phyloP scores from a whole-genome alignment of 2,329 filamentous ascomycete genomes.

The Aureobasidium mangrovei region DNA sequence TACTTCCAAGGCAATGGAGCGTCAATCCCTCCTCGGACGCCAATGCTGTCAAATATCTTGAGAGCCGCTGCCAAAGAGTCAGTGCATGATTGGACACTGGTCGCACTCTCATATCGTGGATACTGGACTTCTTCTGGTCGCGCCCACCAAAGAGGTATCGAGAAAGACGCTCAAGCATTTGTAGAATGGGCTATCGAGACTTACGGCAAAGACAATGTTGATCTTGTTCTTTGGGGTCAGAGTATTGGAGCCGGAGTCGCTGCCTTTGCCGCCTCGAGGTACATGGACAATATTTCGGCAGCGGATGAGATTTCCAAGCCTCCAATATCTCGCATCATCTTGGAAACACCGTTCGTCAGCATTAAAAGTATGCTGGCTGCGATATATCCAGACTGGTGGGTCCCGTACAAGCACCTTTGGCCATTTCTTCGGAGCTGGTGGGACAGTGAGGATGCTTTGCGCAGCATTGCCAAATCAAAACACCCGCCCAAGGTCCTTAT shows the following conservation, averaged over 20 bases:
- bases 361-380: constrained; percentile 61
- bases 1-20: constrained; percentile 43
- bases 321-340: constrained; percentile 44
- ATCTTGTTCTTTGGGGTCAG: constrained; percentile 64
- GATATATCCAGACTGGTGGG: constrained; percentile 69
- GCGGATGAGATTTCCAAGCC: constrained; percentile 8
- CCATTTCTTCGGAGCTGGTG: constrained; percentile 60
- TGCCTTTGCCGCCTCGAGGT: constrained; percentile 47
- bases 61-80: constrained; percentile 19
- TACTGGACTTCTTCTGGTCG: constrained; percentile 71
- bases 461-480: constrained; percentile 26
- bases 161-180: constrained; percentile 57
- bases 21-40: constrained; percentile 40
- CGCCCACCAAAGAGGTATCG: constrained; percentile 61
- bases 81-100: constrained; percentile 29
- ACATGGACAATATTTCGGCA: constrained; percentile 30
- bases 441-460: constrained; percentile 38
- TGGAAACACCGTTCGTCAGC: constrained; percentile 70
- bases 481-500: constrained; percentile 36
- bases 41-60: constrained; percentile 39
- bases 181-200: constrained; percentile 50
- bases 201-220: constrained; percentile 23
- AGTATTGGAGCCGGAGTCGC: constrained; percentile 67
- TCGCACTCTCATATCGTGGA: constrained; percentile 54
- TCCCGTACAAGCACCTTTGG: constrained; percentile 67